Base-by-base conservation (phyloP, 73 alveolate species). In the Blepharisma japonicum region DNA sequence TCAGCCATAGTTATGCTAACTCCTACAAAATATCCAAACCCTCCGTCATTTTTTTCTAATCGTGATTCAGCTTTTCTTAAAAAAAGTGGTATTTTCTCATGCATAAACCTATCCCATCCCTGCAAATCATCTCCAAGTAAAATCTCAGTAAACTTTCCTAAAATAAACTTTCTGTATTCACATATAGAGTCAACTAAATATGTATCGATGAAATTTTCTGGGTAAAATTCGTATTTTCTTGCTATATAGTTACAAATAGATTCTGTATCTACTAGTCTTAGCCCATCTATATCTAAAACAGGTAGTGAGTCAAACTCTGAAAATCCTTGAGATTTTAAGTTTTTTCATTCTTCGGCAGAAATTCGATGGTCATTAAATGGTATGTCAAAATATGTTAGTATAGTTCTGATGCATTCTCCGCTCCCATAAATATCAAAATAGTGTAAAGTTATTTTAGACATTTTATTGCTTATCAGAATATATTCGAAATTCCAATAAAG, bases 281-380 rank as follows among this genome's bases (percentile, higher is more conserved):
- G 42, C 27, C 85, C 84, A 56, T 82, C 89, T 20, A 46, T 50
- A 55, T 82, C 89, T 55, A 82, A 56, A 5, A 6, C 27, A 6
- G 89, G 89, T 76, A 82, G 76, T 77, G 53, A 80, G 47, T 71
- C 81, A 74, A 82, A 82, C 38, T 74, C 85, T 14, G 79, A 54
- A 14, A 68, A 46, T 6, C 88, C 88, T 7, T 21, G 54, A 4
- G 85, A 78, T 55, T 66, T 82, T 8, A n/a, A 9, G 14, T 51
- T 47, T 6, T 72, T 68, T 61, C 74, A 82, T 7, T 79, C 90
- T 6, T n/a, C 83, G 1, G 2, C 9, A 11, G 21, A 6, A 39
- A 61, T 20, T 61, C 90, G 61, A 9, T 77, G 21, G 47, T 83
- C 90, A 55, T 83, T 84, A 42, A 55, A 83, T 50, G 23, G 71